Evolutionary conservation across 2,329 filamentous ascomycete genomes (phyloP).

Genomic region (Phaeomoniella chlamydospora): DNA sequence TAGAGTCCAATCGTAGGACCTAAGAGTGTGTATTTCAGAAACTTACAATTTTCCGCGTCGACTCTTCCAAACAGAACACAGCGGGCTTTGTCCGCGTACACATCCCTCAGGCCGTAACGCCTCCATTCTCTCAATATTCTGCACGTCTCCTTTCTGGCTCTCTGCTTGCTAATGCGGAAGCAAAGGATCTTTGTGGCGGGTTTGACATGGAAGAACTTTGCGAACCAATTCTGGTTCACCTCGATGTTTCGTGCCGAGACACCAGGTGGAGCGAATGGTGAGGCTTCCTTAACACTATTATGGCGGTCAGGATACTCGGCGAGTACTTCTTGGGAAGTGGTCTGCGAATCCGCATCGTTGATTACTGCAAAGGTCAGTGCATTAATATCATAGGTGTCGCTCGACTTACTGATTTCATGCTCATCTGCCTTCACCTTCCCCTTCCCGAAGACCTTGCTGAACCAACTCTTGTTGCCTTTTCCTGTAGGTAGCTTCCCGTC

Average conservation of each 20-base stretch:
- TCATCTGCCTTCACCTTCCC: conserved; percentile 4
- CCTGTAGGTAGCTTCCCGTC: not conserved
- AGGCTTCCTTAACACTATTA: conserved; percentile 1
- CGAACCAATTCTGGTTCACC: conserved; percentile 72
- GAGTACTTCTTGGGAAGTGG: not conserved
- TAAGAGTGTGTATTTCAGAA: not conserved
- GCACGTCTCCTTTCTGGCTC: conserved; percentile 63
- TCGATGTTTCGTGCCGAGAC: conserved; percentile 36
- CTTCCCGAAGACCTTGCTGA: conserved; percentile 12
- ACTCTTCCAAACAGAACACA: conserved; percentile 71
- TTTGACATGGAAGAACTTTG: conserved; percentile 78
- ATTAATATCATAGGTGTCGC: not conserved
- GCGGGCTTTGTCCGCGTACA: conserved; percentile 63
- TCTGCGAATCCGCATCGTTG: not conserved
- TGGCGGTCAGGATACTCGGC: not conserved
- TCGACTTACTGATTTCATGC: not conserved
- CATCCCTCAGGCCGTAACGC: conserved; percentile 64
- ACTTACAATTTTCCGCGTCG: conserved; percentile 63
- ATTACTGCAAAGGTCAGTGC: not conserved
- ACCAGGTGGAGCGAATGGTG: conserved; percentile 14
- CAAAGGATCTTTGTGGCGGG: conserved; percentile 64
- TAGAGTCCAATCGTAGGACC: too few species aligned
- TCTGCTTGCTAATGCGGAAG: conserved; percentile 56
- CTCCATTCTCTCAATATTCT: conserved; percentile 67
- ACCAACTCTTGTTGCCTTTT: conserved; percentile 7